Conservation (phyloP, 257 asterid genomes). For the Plantago major region DNA sequence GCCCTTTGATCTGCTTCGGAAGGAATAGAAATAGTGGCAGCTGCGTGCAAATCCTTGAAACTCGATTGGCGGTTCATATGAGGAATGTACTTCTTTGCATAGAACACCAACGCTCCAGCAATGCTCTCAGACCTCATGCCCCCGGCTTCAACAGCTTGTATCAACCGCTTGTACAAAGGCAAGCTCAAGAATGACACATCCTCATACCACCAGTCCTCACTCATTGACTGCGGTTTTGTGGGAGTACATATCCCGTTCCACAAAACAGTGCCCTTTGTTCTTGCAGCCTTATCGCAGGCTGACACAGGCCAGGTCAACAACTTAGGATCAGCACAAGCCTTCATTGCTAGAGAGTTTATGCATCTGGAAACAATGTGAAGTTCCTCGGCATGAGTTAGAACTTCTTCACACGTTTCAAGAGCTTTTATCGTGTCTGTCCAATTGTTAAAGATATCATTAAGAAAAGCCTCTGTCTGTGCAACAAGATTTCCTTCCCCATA, state of each 20-base stretch:
- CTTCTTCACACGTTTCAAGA: conserved; percentile 40
- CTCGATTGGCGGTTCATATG: conserved; percentile 25
- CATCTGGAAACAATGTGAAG: conserved; percentile 40
- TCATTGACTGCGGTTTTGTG: conserved; percentile 21
- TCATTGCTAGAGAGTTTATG: conserved; percentile 38
- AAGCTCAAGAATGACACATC: conserved; percentile 32
- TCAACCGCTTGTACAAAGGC: conserved; percentile 42
- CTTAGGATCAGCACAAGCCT: conserved; percentile 36
- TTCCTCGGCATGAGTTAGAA: conserved; percentile 38
- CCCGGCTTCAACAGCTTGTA: conserved; percentile 23
- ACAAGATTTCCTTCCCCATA: conserved; percentile 48
- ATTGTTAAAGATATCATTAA: conserved; percentile 29
- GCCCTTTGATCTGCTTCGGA: conserved; percentile 40
- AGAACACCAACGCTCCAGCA: conserved; percentile 32
- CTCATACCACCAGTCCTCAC: conserved; percentile 45
- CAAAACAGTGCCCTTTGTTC: conserved; percentile 15
- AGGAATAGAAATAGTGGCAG: conserved; percentile 11
- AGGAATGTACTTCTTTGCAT: conserved; percentile 41
- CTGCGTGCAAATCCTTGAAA: conserved; percentile 19
- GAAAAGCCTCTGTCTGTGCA: conserved; percentile 31
- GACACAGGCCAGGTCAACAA: conserved; percentile 22
- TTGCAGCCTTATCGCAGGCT: conserved; percentile 7
- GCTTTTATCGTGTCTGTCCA: conserved; percentile 43
- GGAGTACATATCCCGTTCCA: conserved; percentile 35
- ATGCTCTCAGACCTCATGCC: conserved; percentile 36